These are phyloP conservation scores for Populus tomentosa DNA, from an alignment of 441 rosid genomes.

Conservation along the genomic window DNA sequence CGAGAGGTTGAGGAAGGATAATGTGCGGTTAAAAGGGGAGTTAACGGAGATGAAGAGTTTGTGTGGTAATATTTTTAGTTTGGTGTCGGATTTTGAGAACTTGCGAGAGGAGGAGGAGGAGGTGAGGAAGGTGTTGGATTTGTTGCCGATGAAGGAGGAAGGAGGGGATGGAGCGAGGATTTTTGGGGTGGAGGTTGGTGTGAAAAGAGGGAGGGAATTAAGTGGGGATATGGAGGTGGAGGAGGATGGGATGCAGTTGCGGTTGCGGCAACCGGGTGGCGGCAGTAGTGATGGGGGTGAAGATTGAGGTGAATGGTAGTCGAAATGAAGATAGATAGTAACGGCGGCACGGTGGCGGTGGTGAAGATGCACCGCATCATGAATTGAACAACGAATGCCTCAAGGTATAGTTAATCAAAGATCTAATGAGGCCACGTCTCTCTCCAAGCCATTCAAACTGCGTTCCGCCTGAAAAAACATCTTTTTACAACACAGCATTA, in stretches of 20 bases:
- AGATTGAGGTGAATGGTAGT: slow-evolving; percentile 40
- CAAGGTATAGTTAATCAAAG: too few species aligned
- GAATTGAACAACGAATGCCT: slow-evolving; percentile 20
- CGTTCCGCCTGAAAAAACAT: too few species aligned
- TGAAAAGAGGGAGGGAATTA: slow-evolving; percentile 59
- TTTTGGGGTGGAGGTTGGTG: slow-evolving; percentile 80
- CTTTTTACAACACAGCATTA: too few species aligned
- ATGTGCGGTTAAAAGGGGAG: slow-evolving; percentile 57
- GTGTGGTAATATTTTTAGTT: slow-evolving; percentile 54
- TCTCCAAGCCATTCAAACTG: too few species aligned
- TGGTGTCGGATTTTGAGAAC: slow-evolving; percentile 52
- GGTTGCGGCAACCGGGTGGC: slow-evolving; percentile 31
- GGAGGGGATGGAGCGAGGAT: slow-evolving; percentile 45
- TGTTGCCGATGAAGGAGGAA: slow-evolving; percentile 25
- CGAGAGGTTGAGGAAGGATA: slow-evolving; percentile 74
- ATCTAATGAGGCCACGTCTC: too few species aligned
- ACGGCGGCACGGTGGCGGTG: background rate
- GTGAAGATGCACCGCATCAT: slow-evolving; percentile 36
- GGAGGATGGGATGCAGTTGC: slow-evolving; percentile 23
- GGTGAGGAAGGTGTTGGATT: slow-evolving; percentile 35
- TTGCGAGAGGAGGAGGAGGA: slow-evolving; percentile 21
- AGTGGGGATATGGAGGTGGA: slow-evolving; percentile 12
- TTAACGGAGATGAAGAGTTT: slow-evolving; percentile 56
- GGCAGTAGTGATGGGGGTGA: slow-evolving; percentile 20
- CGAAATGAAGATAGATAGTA: slow-evolving; percentile 9